phyloP scores from a whole-genome alignment of 2,329 filamentous ascomycete genomes.

The Diaporthe citriasiana region DNA sequence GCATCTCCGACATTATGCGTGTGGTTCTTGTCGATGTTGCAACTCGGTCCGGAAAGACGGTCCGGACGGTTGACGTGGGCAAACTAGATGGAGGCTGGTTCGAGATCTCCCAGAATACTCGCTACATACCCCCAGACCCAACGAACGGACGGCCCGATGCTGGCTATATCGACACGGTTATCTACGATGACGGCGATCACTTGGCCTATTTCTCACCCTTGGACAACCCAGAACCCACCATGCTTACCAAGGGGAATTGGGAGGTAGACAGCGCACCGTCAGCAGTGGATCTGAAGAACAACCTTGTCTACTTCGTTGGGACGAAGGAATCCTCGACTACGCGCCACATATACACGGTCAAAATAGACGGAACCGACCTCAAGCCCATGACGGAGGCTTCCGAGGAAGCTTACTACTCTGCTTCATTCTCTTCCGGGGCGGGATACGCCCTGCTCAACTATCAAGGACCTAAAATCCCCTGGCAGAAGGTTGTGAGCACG shows the following conservation, averaged over 20 bases:
- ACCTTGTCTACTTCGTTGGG: conserved; percentile 90
- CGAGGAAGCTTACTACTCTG: conserved; percentile 82
- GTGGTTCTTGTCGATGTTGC: conserved; percentile 87
- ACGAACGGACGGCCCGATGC: conserved; percentile 81
- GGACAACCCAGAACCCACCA: conserved; percentile 83
- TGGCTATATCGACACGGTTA: conserved; percentile 93
- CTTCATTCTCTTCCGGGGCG: conserved; percentile 86
- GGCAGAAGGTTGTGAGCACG: conserved; percentile 91
- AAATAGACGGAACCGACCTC: conserved; percentile 82
- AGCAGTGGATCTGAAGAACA: conserved; percentile 85
- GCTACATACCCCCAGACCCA: conserved; percentile 87
- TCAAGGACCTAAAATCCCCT: conserved; percentile 86
- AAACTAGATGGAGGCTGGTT: conserved; percentile 97
- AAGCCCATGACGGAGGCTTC: conserved; percentile 80
- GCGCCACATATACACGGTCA: conserved; percentile 91
- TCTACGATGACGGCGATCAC: conserved; percentile 90
- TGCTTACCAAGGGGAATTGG: conserved; percentile 92
- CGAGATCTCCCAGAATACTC: conserved; percentile 89
- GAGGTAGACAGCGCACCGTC: conserved; percentile 91
- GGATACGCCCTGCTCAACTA: conserved; percentile 90
- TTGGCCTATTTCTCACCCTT: conserved; percentile 93
- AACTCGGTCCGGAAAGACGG: conserved; percentile 79
- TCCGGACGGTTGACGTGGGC: conserved; percentile 84
- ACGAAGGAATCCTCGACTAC: conserved; percentile 91
- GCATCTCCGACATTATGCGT: conserved; percentile 91